These are phyloP conservation scores for Saccharomycopsis fodiens DNA, from an alignment of 805 yeast genomes.

Conservation along the genomic window DNA sequence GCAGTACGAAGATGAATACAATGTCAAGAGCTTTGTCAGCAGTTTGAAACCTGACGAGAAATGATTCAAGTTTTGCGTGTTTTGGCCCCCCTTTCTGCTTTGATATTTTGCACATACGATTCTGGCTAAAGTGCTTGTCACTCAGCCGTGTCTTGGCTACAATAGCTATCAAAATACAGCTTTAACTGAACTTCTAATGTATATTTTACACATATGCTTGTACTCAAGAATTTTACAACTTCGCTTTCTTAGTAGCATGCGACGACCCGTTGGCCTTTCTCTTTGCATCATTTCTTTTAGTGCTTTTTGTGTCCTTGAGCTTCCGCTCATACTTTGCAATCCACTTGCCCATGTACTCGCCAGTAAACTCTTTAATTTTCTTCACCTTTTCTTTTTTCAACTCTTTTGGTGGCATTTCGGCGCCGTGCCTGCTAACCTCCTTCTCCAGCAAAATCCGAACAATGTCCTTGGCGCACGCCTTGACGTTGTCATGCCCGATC, in stretches of 20 bases:
- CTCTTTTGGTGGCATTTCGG: slow-evolving; percentile 43
- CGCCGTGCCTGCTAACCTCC: slow-evolving; percentile 44
- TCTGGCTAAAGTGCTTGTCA: too few relatives aligned
- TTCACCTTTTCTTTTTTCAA: slow-evolving; percentile 56
- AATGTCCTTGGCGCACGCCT: slow-evolving; percentile 73
- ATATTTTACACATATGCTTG: too few relatives aligned
- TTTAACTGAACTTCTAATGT: too few relatives aligned
- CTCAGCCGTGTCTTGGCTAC: too few relatives aligned
- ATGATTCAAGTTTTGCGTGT: slow-evolving; percentile 2
- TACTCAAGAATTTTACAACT: not conserved
- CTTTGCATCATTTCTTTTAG: too few relatives aligned
- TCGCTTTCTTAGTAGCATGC: not conserved
- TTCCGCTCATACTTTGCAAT: slow-evolving; percentile 21
- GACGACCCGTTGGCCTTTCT: not conserved
- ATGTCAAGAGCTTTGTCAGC: slow-evolving; percentile 81
- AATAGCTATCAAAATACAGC: too few relatives aligned
- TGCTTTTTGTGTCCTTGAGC: too few relatives aligned
- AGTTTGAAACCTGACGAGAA: slow-evolving; percentile 7
- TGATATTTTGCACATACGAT: too few relatives aligned
- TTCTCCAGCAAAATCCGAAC: slow-evolving; percentile 60
- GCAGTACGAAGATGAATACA: slow-evolving; percentile 95
- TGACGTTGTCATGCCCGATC: slow-evolving; percentile 65
- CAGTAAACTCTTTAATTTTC: slow-evolving; percentile 61
- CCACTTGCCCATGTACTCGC: slow-evolving; percentile 58
- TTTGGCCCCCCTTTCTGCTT: not conserved